Evolutionary conservation across 1,284 basidiomycete genomes (phyloP).

Genomic region (Trametes sp.): DNA sequence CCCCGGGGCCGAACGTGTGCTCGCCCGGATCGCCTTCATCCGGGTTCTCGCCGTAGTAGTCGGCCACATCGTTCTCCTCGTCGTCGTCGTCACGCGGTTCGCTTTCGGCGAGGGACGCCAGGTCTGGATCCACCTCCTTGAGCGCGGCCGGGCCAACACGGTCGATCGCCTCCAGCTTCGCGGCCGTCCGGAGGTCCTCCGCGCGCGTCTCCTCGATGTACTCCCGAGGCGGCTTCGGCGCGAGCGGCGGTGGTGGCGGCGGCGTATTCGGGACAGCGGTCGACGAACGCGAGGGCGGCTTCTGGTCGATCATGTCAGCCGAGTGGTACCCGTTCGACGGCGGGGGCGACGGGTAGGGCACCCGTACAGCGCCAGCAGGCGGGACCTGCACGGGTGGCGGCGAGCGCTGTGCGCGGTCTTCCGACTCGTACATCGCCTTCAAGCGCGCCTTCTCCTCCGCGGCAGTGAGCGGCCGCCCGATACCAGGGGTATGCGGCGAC

Average conservation of each 20-base stretch:
- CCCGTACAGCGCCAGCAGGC: neutral
- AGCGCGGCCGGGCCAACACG: constrained; percentile 22
- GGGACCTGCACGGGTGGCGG: constrained; percentile 16
- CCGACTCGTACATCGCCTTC: constrained; percentile 65
- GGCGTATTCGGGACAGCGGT: constrained; percentile 27
- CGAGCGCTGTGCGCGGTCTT: constrained; percentile 45
- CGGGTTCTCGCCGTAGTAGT: constrained; percentile 6
- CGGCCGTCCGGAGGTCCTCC: constrained; percentile 61
- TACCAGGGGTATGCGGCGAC: constrained; percentile 32
- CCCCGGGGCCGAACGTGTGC: constrained; percentile 26
- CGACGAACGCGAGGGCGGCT: constrained; percentile 13
- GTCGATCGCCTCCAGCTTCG: constrained; percentile 42
- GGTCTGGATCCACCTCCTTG: constrained; percentile 26
- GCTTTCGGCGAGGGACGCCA: constrained; percentile 15
- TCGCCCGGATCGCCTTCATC: constrained; percentile 13
- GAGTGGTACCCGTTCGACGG: constrained; percentile 30
- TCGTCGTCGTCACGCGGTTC: constrained; percentile 11
- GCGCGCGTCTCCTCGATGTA: constrained; percentile 82
- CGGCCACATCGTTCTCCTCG: constrained; percentile 1
- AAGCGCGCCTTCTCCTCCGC: constrained; percentile 80
- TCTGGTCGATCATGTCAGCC: neutral
- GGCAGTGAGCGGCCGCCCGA: constrained; percentile 61
- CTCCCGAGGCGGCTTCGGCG: constrained; percentile 74
- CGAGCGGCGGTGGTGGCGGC: constrained; percentile 67
- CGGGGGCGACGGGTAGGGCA: constrained; percentile 29